phyloP scores from a whole-genome alignment of 2,329 filamentous ascomycete genomes.

The Lomentospora prolificans region DNA sequence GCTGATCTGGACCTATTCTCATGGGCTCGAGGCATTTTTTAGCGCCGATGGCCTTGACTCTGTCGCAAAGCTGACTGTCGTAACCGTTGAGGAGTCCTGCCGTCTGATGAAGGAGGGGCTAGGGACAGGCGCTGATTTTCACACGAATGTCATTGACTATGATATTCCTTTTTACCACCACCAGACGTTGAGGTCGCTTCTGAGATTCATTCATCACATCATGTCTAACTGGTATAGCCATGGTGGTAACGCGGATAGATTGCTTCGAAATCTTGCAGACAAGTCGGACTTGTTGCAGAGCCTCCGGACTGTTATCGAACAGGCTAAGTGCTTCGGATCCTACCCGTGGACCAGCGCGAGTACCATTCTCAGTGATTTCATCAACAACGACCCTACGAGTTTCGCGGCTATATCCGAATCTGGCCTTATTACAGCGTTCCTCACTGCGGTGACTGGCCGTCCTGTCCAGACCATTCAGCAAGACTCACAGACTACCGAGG shows the following conservation, averaged over 20 bases:
- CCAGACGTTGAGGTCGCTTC: conserved; percentile 82
- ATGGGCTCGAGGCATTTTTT: conserved; percentile 76
- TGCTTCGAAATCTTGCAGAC: conserved; percentile 88
- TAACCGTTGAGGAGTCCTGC: conserved; percentile 64
- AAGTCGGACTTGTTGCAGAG: conserved; percentile 75
- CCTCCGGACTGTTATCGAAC: conserved; percentile 71
- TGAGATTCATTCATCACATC: conserved; percentile 94
- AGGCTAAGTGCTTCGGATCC: conserved; percentile 73
- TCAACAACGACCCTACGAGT: conserved; percentile 97
- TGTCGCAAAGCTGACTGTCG: conserved; percentile 78
- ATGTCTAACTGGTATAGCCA: conserved; percentile 65
- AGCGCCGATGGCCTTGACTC: conserved; percentile 75
- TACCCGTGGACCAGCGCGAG: conserved; percentile 94
- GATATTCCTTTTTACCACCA: conserved; percentile 88
- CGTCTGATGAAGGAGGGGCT: conserved; percentile 55
- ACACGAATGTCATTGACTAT: conserved; percentile 83
- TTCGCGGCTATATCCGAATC: conserved; percentile 94
- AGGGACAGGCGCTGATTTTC: conserved; percentile 58
- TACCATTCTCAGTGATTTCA: conserved; percentile 86
- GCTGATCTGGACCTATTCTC: conserved; percentile 75
- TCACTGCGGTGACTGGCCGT: conserved; percentile 66
- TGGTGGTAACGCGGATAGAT: conserved; percentile 75
- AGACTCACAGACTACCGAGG: conserved; percentile 16
- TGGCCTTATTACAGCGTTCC: conserved; percentile 74
- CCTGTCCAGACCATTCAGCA: conserved; percentile 24